Evolutionary conservation across 768 basidiomycete genomes (phyloP).

Genomic region (Cantharellus anzutake): DNA sequence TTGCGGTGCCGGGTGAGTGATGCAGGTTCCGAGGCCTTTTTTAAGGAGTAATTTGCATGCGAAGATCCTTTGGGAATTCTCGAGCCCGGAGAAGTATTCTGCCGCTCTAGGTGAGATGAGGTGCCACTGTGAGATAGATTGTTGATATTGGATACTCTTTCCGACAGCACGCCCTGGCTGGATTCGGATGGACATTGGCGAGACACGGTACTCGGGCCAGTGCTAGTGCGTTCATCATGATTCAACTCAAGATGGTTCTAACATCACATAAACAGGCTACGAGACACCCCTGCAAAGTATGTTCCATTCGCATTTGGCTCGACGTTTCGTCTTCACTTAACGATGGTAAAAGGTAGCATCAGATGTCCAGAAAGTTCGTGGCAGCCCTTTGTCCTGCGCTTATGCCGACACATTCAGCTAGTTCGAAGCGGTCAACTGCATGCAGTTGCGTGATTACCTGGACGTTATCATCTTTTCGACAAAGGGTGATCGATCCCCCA

Average conservation of each 20-base stretch:
- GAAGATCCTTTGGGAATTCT: constrained; percentile 48
- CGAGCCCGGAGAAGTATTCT: constrained; percentile 43
- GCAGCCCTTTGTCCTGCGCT: not conserved
- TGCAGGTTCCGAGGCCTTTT: constrained; percentile 8
- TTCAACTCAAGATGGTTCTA: no score
- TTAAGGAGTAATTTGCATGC: not conserved
- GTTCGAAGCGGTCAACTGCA: constrained; percentile 5
- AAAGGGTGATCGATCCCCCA: constrained; percentile 26
- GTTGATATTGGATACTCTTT: no score
- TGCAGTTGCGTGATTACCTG: constrained; percentile 1
- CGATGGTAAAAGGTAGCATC: not conserved
- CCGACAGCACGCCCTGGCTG: not conserved
- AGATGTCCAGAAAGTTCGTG: not conserved
- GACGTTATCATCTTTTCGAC: constrained; percentile 15
- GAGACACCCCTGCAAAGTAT: constrained; percentile 5
- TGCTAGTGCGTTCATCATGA: not conserved
- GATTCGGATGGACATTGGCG: not conserved
- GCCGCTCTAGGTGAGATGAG: constrained; percentile 15
- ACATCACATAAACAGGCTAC: not conserved
- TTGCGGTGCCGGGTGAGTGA: constrained; percentile 43
- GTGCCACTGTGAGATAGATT: no score
- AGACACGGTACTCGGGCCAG: not conserved
- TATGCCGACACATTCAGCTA: constrained; percentile 2
- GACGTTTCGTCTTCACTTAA: not conserved
- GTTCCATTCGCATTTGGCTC: not conserved